Conservation (phyloP, 345 rosid genomes). For the Ceriops zippeliana region DNA sequence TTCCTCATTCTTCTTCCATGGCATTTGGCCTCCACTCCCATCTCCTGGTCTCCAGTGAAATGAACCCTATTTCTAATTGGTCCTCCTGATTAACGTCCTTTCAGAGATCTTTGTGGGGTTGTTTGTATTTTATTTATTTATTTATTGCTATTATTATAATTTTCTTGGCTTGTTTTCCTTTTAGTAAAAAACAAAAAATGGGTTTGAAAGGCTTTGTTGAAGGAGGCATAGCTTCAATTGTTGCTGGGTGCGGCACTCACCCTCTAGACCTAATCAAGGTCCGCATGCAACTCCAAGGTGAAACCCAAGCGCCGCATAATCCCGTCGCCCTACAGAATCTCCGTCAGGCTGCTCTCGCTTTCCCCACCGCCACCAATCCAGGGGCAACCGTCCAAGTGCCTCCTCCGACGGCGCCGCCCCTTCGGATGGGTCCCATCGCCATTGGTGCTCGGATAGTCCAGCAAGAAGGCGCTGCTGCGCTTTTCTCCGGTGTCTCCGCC, state of each 20-base stretch:
- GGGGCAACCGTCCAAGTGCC: slow-evolving; percentile 19
- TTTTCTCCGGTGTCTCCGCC: slow-evolving; percentile 82
- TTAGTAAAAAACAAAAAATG: slow-evolving; percentile 27
- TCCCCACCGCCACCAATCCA: slow-evolving; percentile 26
- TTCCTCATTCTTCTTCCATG: slow-evolving; percentile 65
- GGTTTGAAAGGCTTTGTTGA: slow-evolving; percentile 81
- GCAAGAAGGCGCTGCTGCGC: slow-evolving; percentile 61
- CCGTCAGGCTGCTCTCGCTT: slow-evolving; percentile 72
- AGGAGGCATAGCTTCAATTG: slow-evolving; percentile 80
- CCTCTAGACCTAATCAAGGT: slow-evolving; percentile 87
- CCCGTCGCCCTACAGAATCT: slow-evolving; percentile 30
- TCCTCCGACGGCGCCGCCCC: slow-evolving; percentile 23
- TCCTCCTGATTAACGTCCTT: slow-evolving; percentile 11
- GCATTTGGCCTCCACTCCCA: slow-evolving; percentile 70
- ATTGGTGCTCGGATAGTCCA: slow-evolving; percentile 53
- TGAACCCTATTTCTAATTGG: slow-evolving; percentile 54
- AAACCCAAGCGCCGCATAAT: slow-evolving; percentile 27
- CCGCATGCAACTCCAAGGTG: slow-evolving; percentile 89
- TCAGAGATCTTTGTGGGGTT: no score
- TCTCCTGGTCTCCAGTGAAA: slow-evolving; percentile 68
- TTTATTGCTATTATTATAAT: neutral
- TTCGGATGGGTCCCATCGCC: slow-evolving; percentile 51
- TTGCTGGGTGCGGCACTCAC: slow-evolving; percentile 80
- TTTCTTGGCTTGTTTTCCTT: neutral
- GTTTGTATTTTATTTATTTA: neutral